Percentiles rank a stretch among this genome's conserved stretches.
These are phyloP conservation scores for Bolboschoenus planiculmis DNA, from an alignment of 176 grass and related monocot genomes.

Conservation along the genomic window DNA sequence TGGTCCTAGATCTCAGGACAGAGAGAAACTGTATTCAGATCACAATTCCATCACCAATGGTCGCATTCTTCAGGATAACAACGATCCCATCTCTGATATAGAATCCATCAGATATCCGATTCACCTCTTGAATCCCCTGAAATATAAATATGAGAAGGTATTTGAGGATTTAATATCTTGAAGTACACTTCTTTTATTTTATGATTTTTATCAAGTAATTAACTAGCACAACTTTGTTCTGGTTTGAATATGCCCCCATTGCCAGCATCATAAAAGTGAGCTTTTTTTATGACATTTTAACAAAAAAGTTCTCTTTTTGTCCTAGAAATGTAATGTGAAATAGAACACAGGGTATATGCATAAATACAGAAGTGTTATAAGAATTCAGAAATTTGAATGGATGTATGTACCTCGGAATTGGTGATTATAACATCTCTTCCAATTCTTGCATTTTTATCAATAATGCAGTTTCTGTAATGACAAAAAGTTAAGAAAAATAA, in stretches of 20 bases:
- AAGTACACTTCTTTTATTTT: background rate
- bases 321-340: too few species aligned
- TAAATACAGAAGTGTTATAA: too few species aligned
- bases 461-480: constrained; percentile 65
- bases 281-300: background rate
- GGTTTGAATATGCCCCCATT: background rate
- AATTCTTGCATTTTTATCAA: constrained; percentile 87
- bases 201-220: background rate
- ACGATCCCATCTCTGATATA: constrained; percentile 72
- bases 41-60: constrained; percentile 45
- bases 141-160: constrained; percentile 16
- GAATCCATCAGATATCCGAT: constrained; percentile 60
- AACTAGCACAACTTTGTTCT: background rate
- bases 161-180: background rate
- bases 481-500: background rate
- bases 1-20: too few species aligned
- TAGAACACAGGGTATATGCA: too few species aligned
- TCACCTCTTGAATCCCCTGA: constrained; percentile 56
- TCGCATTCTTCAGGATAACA: constrained; percentile 71
- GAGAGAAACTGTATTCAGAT: constrained; percentile 41
- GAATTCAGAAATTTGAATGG: too few species aligned
- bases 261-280: too few species aligned
- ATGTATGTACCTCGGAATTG: constrained; percentile 55
- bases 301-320: background rate
- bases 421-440: constrained; percentile 68